A percentile compares a stretch with the other conserved stretches of the same genome.
Conservation (phyloP, 345 rosid species). For the Moricandia arvensis region DNA sequence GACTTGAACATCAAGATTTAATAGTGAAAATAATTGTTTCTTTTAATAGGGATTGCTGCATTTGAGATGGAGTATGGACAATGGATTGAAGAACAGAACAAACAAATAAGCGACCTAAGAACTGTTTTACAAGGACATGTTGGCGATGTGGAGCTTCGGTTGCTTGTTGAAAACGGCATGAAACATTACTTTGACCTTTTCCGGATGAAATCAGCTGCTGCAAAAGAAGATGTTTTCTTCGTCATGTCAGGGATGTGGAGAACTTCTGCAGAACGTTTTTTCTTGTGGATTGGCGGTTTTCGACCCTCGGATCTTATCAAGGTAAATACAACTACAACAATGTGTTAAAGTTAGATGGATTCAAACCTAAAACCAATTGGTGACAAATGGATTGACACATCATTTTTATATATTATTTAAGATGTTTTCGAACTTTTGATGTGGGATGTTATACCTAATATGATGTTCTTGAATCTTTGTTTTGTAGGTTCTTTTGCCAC, state of each 20-base stretch:
- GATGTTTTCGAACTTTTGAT: too few species aligned
- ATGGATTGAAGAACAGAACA: slow-evolving; percentile 83
- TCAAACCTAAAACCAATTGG: too few species aligned
- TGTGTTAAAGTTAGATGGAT: too few species aligned
- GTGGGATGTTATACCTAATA: background rate
- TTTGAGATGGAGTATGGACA: slow-evolving; percentile 88
- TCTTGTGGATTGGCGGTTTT: slow-evolving; percentile 95
- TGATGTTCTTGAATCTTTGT: background rate
- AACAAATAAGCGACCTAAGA: slow-evolving; percentile 62
- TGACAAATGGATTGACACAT: too few species aligned
- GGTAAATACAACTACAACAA: slow-evolving; percentile 39
- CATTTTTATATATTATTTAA: too few species aligned
- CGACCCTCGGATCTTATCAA: slow-evolving; percentile 94
- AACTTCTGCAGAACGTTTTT: slow-evolving; percentile 77
- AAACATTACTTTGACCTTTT: slow-evolving; percentile 79
- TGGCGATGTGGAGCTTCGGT: slow-evolving; percentile 59
- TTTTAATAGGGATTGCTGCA: slow-evolving; percentile 54
- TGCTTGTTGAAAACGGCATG: slow-evolving; percentile 65
- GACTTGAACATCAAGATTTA: background rate
- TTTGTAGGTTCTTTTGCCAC: slow-evolving; percentile 74
- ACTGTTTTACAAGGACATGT: slow-evolving; percentile 57
- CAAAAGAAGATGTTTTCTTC: slow-evolving; percentile 83
- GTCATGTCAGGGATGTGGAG: slow-evolving; percentile 90
- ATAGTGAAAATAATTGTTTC: background rate
- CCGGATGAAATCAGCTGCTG: slow-evolving; percentile 69